Evolutionary conservation across 2,329 filamentous ascomycete species (phyloP), one percentile per base, ranked within the genome.

Genomic region (Colletotrichum siamense): DNA sequence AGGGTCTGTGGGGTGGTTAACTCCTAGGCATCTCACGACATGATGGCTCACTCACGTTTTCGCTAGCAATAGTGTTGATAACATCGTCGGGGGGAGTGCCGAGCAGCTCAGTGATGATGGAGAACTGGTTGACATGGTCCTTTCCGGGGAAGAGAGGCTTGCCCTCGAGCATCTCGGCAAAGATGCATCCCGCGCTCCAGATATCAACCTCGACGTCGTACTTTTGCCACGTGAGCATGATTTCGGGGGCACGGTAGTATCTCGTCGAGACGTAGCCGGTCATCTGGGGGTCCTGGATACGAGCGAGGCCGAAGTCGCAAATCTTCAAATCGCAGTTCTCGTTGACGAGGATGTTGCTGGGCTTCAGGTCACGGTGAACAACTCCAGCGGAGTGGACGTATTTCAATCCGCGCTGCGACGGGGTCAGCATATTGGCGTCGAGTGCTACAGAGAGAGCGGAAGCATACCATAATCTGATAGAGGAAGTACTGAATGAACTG

Each of bases 191-290:
- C 22, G 96, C 96, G 84, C 97, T 99, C 97, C 97, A 99, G 84
- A 99, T 98, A 85, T 99, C 97, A 75, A 99, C 97, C 88, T 99
- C 97, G 64, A 99, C 94, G 81, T 99, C 97, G 87, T 99, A 99
- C 89, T 99, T 99, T 89, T 99, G 97, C 97, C 97, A 99, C 79
- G 97, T 99, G 84, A 99, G 95, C 97, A 99, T 99, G 84, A 99
- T 99, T 87, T 99, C 97, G 22, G 97, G 97, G 10, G 97, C 97
- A 82, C 97, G 94, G 91, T 99, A 99, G 90, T 99, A 99, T 90
- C 97, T 91, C 78, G 97, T 99, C 64, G 97, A 99, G 77, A 99
- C 97, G 84, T 99, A 99, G 81, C 97, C 97, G 57, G 97, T 99
- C 97, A 99, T 99, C 87, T 99, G 97, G 44, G 97, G 97, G 83